Evolutionary conservation across 345 rosid species (phyloP), one percentile per base, ranked within the genome.

Genomic region (Camelina laxa): DNA sequence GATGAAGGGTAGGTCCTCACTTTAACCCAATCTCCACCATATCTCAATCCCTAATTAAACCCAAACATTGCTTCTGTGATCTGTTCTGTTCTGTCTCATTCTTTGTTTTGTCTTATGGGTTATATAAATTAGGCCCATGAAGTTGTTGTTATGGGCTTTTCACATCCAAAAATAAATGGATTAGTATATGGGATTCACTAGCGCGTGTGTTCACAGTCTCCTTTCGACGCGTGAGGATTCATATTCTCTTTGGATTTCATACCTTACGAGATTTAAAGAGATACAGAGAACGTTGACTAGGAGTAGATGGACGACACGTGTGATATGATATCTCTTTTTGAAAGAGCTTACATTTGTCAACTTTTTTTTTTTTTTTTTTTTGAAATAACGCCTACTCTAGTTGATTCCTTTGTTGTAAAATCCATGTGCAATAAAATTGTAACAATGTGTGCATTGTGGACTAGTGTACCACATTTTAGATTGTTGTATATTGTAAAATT

Each of bases 61-160:
- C 65, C 48, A 60, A 60, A 38, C 33, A 60, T 8, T 60, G 11
- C 31, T 60, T 21, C 6, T 38, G 30, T 19, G 30, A n/a, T 60
- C 31, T 2, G 7, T 33, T 58, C 2, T n/a, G 22, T 7, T 33
- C 9, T 10, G 27, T 31, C 21, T 31, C 1, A 15, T 17, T 57
- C 13, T 44, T n/a, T n/a, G 0, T 9, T 17, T 2, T 19, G 19
- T 42, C 14, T 49, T 38, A 7, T 24, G 55, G 31, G 44, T 22
- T 13, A 20, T 30, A 24, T 38, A 38, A 17, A 54, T 54, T 63
- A 54, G 56, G 63, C 64, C 70, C 70, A n/a, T 73, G 2, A 24
- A 9, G 6, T 30, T 16, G 3, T 41, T 13, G 30, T 17, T 27
- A 24, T 41, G 70, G 56, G 56, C 63, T 72, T 63, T 63, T 30